Evolutionary conservation across 305 asterid genomes (phyloP), one percentile per base, ranked within the genome.

Genomic region (Solanum hybrid): DNA sequence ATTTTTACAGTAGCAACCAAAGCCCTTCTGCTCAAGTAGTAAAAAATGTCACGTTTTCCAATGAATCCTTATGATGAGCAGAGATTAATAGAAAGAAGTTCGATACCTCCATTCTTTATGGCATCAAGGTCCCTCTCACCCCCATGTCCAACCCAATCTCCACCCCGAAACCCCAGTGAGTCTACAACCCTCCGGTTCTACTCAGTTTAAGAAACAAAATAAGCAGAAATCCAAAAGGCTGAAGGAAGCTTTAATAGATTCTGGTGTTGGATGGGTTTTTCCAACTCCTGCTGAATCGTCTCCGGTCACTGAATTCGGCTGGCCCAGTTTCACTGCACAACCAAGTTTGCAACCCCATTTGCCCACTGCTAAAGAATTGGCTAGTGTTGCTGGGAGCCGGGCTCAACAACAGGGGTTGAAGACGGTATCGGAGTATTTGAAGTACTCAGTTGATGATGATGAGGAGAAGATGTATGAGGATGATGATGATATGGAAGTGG

Each of bases 101-200:
- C 91, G 92, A 37, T 97, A 94, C 94, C 98, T 97, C 88, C 99
- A 96, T 90, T 94, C 97, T 89, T 94, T 97, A 24, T 97, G 98
- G 98, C 96, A 95, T 77, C 95, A 91, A 93, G 99, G 98, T 78
- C 99, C 98, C 22, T 97, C 96, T n/a, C 35, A 80, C 14, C 67
- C 36, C 37, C 18, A 85, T 85, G 36, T 33, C 71, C 11, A 16
- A 5, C 39, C 20, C 29, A 1, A 46, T 31, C 87, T 87, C 36
- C 88, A 89, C 5, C 90, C 77, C 12, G 0, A 14, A 87, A 83
- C 73, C 39, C 87, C 73, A 28, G 16, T 28, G 24, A 42, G 73
- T 86, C 89, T 93, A 42, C 93, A 67, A n/a, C 93, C 96, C 89
- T 24, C 90, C 0, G 92, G 92, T 76, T 22, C 95, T 61, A 90